These are phyloP conservation scores for Cryptococcus sp. DNA, from an alignment of 1,284 basidiomycete species.

Conservation along the genomic window DNA sequence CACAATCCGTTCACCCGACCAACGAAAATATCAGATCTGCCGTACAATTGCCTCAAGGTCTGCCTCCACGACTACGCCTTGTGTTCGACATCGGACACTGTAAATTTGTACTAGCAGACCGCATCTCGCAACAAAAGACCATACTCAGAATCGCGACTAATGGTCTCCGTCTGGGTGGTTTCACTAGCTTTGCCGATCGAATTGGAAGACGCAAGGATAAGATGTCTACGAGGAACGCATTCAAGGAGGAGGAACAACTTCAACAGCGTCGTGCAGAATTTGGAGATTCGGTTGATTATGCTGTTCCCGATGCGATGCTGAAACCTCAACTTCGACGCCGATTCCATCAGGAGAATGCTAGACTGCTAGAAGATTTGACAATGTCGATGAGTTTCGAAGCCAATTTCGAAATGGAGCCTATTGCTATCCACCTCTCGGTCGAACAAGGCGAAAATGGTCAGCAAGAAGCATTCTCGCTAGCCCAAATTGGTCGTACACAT, in stretches of 20 bases:
- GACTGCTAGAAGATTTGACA: constrained; percentile 23
- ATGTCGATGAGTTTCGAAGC: constrained; percentile 25
- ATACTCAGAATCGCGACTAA: constrained; percentile 31
- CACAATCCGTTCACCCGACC: not conserved
- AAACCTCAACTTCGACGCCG: constrained; percentile 20
- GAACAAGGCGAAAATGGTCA: constrained; percentile 7
- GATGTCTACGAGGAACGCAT: constrained; percentile 15
- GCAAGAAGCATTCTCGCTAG: constrained; percentile 24
- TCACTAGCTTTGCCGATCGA: constrained; percentile 25
- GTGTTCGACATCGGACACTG: constrained; percentile 29
- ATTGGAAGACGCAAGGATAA: constrained; percentile 23
- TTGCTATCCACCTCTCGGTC: constrained; percentile 29
- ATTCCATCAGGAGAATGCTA: constrained; percentile 6
- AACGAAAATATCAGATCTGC: not conserved
- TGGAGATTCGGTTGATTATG: constrained; percentile 12
- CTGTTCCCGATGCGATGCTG: constrained; percentile 22
- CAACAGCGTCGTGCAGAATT: constrained; percentile 12
- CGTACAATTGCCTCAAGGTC: not conserved
- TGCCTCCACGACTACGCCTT: constrained; percentile 33
- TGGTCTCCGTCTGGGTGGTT: constrained; percentile 28
- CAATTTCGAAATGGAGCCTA: constrained; percentile 25
- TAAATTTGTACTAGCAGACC: constrained; percentile 23
- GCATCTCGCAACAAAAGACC: constrained; percentile 24
- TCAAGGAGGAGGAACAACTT: constrained; percentile 28
- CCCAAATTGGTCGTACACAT: constrained; percentile 25